Conservation (phyloP, 2,329 filamentous ascomycete genomes). For the Aspergillus tanneri region DNA sequence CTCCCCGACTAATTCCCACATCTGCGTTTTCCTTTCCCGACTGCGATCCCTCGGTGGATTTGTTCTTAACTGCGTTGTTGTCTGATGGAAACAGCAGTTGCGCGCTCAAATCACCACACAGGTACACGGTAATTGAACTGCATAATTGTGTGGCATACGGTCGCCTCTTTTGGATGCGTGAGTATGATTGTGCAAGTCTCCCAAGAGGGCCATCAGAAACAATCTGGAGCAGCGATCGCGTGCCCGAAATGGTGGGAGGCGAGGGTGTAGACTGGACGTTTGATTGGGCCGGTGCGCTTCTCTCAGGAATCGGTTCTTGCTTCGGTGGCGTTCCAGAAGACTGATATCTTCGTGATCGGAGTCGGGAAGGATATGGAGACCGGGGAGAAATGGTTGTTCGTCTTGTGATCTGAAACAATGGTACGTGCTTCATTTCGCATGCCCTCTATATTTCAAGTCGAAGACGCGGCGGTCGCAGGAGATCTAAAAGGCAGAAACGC, state of each 20-base stretch:
- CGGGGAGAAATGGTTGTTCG: constrained; percentile 13
- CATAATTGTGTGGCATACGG: constrained; percentile 79
- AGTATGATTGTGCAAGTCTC: constrained; percentile 54
- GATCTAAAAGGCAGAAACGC: not conserved
- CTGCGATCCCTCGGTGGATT: constrained; percentile 4
- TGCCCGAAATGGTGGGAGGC: constrained; percentile 6
- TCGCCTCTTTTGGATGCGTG: constrained; percentile 65
- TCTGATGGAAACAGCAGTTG: constrained; percentile 61
- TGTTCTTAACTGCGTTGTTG: constrained; percentile 18
- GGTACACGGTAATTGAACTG: constrained; percentile 74
- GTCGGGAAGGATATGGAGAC: constrained; percentile 7
- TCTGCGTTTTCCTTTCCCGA: constrained; percentile 26
- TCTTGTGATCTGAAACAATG: constrained; percentile 10
- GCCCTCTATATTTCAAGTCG: not conserved
- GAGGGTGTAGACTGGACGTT: constrained; percentile 3
- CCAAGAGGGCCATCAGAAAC: constrained; percentile 36
- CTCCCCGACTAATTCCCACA: constrained; percentile 42
- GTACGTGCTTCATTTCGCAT: constrained; percentile 15
- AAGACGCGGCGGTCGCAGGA: not conserved
- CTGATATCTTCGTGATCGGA: constrained; percentile 16
- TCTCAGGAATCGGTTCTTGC: constrained; percentile 7
- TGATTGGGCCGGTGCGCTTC: constrained; percentile 2
- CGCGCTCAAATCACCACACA: constrained; percentile 73
- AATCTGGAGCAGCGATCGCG: constrained; percentile 31
- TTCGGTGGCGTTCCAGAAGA: constrained; percentile 10